Conservation (phyloP, 257 asterid genomes). For the Anisodus acutangulus region DNA sequence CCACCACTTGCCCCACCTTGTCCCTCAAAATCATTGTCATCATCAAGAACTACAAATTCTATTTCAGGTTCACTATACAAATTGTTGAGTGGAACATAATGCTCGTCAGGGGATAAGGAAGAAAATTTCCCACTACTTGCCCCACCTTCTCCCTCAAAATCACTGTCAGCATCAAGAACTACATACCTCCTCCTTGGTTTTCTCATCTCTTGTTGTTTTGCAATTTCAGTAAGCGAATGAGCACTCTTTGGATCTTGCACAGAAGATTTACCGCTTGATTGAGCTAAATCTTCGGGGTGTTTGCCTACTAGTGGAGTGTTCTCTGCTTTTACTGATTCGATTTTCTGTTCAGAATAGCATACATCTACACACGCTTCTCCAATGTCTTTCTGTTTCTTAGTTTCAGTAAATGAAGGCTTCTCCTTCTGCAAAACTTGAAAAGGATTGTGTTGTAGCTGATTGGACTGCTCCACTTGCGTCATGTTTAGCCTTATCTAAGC, state of each 20-base stretch:
- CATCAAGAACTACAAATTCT: conserved; percentile 24
- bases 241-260: neutral
- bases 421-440: neutral
- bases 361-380: neutral
- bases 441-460: neutral
- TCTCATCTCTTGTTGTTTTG: neutral
- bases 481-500: neutral
- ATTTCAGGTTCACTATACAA: neutral
- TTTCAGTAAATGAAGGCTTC: neutral
- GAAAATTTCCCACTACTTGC: neutral
- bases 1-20: conserved; percentile 21
- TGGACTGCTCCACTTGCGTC: neutral
- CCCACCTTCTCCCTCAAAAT: conserved; percentile 12
- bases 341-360: neutral
- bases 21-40: conserved; percentile 8
- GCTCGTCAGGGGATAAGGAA: neutral
- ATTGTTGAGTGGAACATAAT: neutral
- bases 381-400: conserved; percentile 3
- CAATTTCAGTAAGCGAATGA: neutral
- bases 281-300: neutral
- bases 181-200: conserved; percentile 16
- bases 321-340: neutral
- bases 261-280: conserved; percentile 8
- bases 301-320: neutral
- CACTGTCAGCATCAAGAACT: conserved; percentile 9